These are phyloP conservation scores for Beauveria australis DNA, from an alignment of 2,329 filamentous ascomycete species.

Conservation along the genomic window DNA sequence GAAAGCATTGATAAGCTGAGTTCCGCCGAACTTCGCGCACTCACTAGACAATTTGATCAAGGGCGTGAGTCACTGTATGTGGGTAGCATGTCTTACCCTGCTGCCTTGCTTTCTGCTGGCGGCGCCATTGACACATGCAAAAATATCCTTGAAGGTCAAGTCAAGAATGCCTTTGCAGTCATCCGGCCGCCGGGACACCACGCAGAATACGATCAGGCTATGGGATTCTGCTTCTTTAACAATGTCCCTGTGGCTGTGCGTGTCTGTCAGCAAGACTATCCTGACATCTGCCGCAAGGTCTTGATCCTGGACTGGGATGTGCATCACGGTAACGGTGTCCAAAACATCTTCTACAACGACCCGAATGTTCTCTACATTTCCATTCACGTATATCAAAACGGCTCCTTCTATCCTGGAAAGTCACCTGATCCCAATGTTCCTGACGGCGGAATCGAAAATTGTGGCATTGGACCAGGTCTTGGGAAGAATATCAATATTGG, in stretches of 20 bases:
- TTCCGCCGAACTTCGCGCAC: constrained; percentile 56
- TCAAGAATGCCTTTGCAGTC: constrained; percentile 93
- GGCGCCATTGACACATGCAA: constrained; percentile 94
- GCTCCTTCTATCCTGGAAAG: constrained; percentile 73
- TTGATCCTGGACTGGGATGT: constrained; percentile 90
- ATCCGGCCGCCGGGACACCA: constrained; percentile 94
- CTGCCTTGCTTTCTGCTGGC: constrained; percentile 76
- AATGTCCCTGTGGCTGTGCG: constrained; percentile 91
- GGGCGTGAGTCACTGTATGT: constrained; percentile 75
- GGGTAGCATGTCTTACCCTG: constrained; percentile 71
- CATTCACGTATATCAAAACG: constrained; percentile 78
- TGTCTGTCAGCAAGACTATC: constrained; percentile 75
- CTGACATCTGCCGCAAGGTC: constrained; percentile 75
- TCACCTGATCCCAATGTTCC: constrained; percentile 49
- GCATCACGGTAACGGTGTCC: constrained; percentile 80
- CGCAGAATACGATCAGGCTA: constrained; percentile 74
- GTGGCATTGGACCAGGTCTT: constrained; percentile 44
- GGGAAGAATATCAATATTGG: constrained; percentile 61
- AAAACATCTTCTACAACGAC: constrained; percentile 92
- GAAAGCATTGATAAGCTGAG: constrained; percentile 44
- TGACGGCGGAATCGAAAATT: constrained; percentile 54
- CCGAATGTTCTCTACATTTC: constrained; percentile 95
- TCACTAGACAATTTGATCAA: constrained; percentile 54
- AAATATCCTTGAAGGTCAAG: constrained; percentile 71
- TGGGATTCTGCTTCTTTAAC: constrained; percentile 97